Conservation (phyloP, 305 asterid species). For the Striga hermonthica region DNA sequence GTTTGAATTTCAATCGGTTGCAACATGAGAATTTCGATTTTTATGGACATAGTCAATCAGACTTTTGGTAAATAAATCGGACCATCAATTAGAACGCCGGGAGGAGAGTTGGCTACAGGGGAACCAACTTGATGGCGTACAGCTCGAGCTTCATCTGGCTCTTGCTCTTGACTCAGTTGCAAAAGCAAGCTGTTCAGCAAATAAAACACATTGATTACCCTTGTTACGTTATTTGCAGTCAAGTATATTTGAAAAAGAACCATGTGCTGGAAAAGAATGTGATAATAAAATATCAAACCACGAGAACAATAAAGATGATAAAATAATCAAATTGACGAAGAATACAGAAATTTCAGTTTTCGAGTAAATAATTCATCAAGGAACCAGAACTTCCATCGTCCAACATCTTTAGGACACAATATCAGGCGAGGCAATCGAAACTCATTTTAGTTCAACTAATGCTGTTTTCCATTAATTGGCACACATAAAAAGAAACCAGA, state of each 20-base stretch:
- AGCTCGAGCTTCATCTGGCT: slow-evolving; percentile 65
- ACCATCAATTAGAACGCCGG: slow-evolving; percentile 45
- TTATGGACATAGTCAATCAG: slow-evolving; percentile 14
- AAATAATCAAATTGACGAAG: background rate
- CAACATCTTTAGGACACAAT: too few species aligned
- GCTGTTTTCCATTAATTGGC: too few species aligned
- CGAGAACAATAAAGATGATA: background rate
- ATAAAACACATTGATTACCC: slow-evolving; percentile 19
- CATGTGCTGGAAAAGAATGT: too few species aligned
- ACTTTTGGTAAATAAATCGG: background rate
- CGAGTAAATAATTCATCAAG: too few species aligned
- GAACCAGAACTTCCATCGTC: too few species aligned
- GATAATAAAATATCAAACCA: background rate
- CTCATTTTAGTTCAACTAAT: too few species aligned
- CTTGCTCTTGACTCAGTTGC: slow-evolving; percentile 83
- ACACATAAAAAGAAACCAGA: too few species aligned
- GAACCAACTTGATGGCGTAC: slow-evolving; percentile 70
- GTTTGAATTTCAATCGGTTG: background rate
- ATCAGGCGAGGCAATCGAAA: too few species aligned
- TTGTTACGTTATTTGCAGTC: too few species aligned
- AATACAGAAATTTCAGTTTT: too few species aligned
- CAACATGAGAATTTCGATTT: background rate
- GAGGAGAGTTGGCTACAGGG: slow-evolving; percentile 82
- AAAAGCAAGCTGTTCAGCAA: slow-evolving; percentile 59
- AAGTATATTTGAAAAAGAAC: background rate